phyloP scores from a whole-genome alignment of 2,329 filamentous ascomycete genomes.

The Geosmithia morbida region DNA sequence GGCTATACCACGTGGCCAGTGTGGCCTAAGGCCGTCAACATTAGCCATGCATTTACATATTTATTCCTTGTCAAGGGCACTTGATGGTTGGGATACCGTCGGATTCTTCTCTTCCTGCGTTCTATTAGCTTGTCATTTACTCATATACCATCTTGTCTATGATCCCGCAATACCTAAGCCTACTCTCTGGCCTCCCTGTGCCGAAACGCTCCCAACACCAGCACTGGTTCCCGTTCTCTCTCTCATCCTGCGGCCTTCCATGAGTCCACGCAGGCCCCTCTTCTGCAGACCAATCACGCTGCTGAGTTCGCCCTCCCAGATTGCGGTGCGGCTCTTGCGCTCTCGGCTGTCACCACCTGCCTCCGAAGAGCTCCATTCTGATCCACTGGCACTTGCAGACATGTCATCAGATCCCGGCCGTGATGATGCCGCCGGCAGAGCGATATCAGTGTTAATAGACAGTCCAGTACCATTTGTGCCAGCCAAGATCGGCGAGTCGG shows the following conservation, averaged over 20 bases:
- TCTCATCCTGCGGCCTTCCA: conserved; percentile 82
- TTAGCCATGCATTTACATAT: no score
- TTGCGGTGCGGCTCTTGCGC: conserved; percentile 12
- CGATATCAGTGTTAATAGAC: conserved; percentile 29
- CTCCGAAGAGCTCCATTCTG: conserved; percentile 43
- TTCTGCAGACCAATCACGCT: conserved; percentile 94
- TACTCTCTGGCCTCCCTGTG: conserved; percentile 19
- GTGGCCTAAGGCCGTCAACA: no score
- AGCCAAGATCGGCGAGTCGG: conserved; percentile 15
- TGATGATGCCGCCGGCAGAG: conserved; percentile 7
- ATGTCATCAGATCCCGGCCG: conserved; percentile 30
- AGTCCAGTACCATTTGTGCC: conserved; percentile 18
- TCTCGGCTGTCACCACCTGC: conserved; percentile 28
- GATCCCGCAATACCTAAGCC: conserved; percentile 37
- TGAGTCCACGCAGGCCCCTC: conserved; percentile 74
- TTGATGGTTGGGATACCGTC: not conserved
- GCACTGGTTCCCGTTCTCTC: conserved; percentile 44
- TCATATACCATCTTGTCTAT: not conserved
- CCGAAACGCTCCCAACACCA: conserved; percentile 9
- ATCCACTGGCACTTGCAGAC: conserved; percentile 33
- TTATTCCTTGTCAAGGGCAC: not conserved
- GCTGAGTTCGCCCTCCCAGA: conserved; percentile 73
- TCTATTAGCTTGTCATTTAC: not conserved
- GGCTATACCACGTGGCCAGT: no score
- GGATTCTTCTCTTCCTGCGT: not conserved